Percentiles rank a stretch among this genome's conserved stretches.
These are phyloP conservation scores for Oropetium thomaeum DNA, from an alignment of 176 grass and related monocot species.

Conservation along the genomic window DNA sequence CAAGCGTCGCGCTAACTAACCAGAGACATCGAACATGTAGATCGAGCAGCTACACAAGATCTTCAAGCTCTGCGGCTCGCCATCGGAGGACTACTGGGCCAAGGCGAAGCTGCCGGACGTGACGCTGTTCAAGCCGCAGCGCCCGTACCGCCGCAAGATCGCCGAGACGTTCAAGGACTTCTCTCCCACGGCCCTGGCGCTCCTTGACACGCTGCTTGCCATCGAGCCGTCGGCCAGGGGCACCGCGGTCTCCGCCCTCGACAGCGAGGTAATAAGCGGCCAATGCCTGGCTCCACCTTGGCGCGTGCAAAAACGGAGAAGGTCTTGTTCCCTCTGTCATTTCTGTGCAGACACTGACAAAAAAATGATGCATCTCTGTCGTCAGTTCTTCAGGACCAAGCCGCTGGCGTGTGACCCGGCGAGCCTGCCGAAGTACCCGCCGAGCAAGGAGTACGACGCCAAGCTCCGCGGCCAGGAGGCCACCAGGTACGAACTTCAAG, in stretches of 20 bases:
- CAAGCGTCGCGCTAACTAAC: neutral
- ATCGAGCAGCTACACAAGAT: constrained; percentile 90
- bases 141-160: constrained; percentile 52
- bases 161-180: constrained; percentile 73
- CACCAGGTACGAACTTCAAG: constrained; percentile 21
- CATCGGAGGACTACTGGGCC: constrained; percentile 73
- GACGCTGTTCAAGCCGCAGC: constrained; percentile 77
- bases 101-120: constrained; percentile 62
- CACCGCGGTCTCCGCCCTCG: constrained; percentile 49
- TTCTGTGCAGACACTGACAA: neutral
- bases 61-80: constrained; percentile 86
- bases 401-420: constrained; percentile 60
- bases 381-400: constrained; percentile 59
- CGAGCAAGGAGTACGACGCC: constrained; percentile 76
- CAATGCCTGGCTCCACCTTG: too few species aligned
- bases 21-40: constrained; percentile 1
- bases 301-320: too few species aligned
- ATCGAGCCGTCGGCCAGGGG: constrained; percentile 59
- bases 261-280: constrained; percentile 37
- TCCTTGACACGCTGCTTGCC: constrained; percentile 65
- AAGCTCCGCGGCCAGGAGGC: constrained; percentile 57
- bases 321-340: too few species aligned
- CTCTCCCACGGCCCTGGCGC: constrained; percentile 40
- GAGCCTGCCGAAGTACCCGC: constrained; percentile 68
- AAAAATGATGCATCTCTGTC: neutral